phyloP scores from a whole-genome alignment of 768 basidiomycete genomes.

The Polyporus arcularius region DNA sequence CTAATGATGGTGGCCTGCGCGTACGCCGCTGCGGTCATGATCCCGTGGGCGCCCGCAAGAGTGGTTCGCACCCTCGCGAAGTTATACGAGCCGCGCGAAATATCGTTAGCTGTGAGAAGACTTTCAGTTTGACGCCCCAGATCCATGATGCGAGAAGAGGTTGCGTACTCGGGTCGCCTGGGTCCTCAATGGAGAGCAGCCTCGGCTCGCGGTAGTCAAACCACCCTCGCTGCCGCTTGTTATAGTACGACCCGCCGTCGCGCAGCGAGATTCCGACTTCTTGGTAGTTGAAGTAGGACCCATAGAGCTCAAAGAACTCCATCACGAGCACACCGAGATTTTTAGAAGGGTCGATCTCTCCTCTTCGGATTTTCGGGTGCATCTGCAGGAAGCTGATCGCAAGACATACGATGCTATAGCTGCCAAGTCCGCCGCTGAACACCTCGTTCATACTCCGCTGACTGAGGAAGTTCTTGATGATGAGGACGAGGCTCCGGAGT shows the following conservation, averaged over 20 bases:
- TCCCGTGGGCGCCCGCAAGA: conserved; percentile 77
- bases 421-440: conserved; percentile 93
- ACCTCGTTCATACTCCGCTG: conserved; percentile 97
- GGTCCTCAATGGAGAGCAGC: conserved; percentile 89
- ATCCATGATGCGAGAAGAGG: neutral
- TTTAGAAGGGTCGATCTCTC: conserved; percentile 81
- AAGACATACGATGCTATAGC: conserved; percentile 92
- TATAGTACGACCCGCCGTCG: conserved; percentile 87
- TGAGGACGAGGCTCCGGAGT: conserved; percentile 79
- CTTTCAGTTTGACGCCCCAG: neutral
- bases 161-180: conserved; percentile 78
- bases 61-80: conserved; percentile 81
- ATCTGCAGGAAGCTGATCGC: conserved; percentile 95
- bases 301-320: conserved; percentile 98
- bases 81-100: conserved; percentile 84
- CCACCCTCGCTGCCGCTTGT: conserved; percentile 85
- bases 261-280: conserved; percentile 87
- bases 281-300: conserved; percentile 87
- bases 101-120: conserved; percentile 75
- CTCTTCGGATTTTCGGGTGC: conserved; percentile 91
- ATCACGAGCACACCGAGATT: conserved; percentile 94
- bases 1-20: conserved; percentile 61
- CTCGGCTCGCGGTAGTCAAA: conserved; percentile 53
- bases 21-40: conserved; percentile 76
- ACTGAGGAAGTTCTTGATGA: conserved; percentile 87